Base-by-base conservation (phyloP, 2,329 filamentous ascomycete genomes). In the Botrytis medusae region DNA sequence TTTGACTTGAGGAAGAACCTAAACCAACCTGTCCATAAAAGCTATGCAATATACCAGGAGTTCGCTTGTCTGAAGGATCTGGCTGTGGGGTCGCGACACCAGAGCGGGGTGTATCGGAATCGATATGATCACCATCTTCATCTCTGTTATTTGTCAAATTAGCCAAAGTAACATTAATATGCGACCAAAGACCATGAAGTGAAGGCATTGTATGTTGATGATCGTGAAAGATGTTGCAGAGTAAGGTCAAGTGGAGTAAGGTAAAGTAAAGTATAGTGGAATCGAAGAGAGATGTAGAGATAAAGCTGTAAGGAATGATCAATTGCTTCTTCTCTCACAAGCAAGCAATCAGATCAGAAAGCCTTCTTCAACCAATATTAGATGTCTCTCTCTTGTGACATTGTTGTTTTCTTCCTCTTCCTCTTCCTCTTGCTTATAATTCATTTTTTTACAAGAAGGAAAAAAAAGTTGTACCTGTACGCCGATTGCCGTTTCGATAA, bases 11-110 rank as follows among this genome's bases (percentile, higher is more conserved):
- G 87, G 88, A 88, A 90, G 91, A 90, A 86, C 89, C 90, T 87
- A 89, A 89, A 98, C 96, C 91, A 97, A 99, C 96, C 95, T 99
- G 96, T 86, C 92, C 92, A 89, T 98, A 97, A 88, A 96, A 98
- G 87, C 92, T 97, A 83, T 91, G 89, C 88, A 96, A 92, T 86
- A 98, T 97, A 82, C 94, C 93, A 78, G 96, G 96, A 82, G 97
- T 87, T 84, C 96, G 92, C 86, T 97, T 98, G 86, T 99, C 96
- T 81, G 93, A 91, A 76, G 92, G 91, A 84, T 98, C 95, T 78
- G 96, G 96, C 81, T 95, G 93, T 78, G 96, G 96, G 76, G 96
- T 99, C 78, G 94, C 93, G 83, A 97, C 90, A 81, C 95, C 94
- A 79, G 95, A 97, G 80, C 94, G 92, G 79, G 94, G 96, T 71